Evolutionary conservation across 352 stramenopile genomes (phyloP).

Genomic region (Phytophthora pinifolia): DNA sequence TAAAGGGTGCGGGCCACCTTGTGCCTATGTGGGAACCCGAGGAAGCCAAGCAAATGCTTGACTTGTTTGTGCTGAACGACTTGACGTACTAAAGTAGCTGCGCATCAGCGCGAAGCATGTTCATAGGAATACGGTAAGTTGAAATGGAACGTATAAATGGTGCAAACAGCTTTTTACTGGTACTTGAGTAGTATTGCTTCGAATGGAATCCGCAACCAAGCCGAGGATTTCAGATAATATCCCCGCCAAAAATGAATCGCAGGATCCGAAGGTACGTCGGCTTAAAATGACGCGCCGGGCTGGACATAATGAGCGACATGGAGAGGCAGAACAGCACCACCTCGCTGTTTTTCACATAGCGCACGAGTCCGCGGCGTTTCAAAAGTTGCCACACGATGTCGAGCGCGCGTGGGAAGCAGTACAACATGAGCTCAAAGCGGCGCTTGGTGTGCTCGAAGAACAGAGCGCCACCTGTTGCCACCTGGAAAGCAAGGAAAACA

Average conservation of each 20-base stretch:
- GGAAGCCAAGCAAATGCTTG: constrained; percentile 70
- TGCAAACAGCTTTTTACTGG: too few relatives aligned
- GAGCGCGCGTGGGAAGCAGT: constrained; percentile 71
- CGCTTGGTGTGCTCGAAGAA: constrained; percentile 85
- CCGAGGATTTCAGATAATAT: constrained; percentile 49
- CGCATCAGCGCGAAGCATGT: constrained; percentile 13
- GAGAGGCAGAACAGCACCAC: constrained; percentile 84
- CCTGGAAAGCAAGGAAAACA: constrained; percentile 26
- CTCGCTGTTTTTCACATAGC: constrained; percentile 75
- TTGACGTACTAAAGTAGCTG: constrained; percentile 17
- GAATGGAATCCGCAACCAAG: too few relatives aligned
- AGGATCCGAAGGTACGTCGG: constrained; percentile 81
- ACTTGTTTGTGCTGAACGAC: constrained; percentile 64
- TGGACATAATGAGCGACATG: constrained; percentile 85
- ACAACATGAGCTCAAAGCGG: constrained; percentile 85
- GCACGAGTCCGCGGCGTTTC: constrained; percentile 62
- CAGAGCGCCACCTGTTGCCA: constrained; percentile 55
- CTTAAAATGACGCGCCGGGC: constrained; percentile 80
- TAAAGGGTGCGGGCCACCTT: constrained; percentile 90
- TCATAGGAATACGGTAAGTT: constrained; percentile 15
- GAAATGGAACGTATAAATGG: background rate
- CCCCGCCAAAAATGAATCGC: constrained; percentile 80
- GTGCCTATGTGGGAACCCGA: constrained; percentile 83
- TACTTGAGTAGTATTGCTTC: too few relatives aligned
- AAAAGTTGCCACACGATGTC: constrained; percentile 84